Conservation (phyloP, 2,329 filamentous ascomycete genomes). For the Penicillium olsonii region DNA sequence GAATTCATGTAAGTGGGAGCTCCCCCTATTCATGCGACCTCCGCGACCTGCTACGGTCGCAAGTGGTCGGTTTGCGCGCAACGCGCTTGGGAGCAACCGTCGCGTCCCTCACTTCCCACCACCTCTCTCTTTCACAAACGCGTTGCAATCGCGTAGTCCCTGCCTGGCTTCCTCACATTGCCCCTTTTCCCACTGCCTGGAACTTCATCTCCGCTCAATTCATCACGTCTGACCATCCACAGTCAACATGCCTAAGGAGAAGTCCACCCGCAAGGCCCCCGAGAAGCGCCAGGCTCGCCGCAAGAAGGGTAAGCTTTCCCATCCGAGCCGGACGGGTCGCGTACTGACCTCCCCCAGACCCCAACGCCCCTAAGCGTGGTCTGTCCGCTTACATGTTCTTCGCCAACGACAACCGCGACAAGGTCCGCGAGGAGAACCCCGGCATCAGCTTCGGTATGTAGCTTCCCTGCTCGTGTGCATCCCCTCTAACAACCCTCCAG, state of each 20-base stretch:
- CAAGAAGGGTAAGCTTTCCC: slow-evolving; percentile 67
- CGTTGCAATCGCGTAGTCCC: not conserved
- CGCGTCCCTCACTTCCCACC: not conserved
- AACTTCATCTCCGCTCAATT: not conserved
- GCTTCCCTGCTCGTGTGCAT: not conserved
- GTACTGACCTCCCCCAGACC: slow-evolving; percentile 61
- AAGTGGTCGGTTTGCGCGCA: slow-evolving; percentile 5
- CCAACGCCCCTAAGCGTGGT: slow-evolving; percentile 98
- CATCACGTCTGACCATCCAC: not conserved
- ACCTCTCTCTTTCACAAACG: not conserved
- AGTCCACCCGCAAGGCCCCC: slow-evolving; percentile 61
- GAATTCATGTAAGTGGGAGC: slow-evolving; percentile 8
- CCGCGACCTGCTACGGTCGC: slow-evolving; percentile 5
- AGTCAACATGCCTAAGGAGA: slow-evolving; percentile 68
- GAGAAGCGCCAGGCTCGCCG: slow-evolving; percentile 64
- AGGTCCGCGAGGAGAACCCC: slow-evolving; percentile 96
- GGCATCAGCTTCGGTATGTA: slow-evolving; percentile 86
- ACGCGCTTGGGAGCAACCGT: slow-evolving; percentile 5
- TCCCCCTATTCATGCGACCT: not conserved
- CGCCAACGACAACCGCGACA: slow-evolving; percentile 98
- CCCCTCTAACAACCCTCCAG: slow-evolving; percentile 47
- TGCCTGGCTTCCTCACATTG: not conserved
- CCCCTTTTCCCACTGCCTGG: too few species aligned
- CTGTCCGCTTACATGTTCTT: slow-evolving; percentile 99
- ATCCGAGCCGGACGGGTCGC: not conserved